A percentile compares a stretch with the other conserved stretches of the same genome.
phyloP scores from a whole-genome alignment of 371 early-diverging fungal species.

The Rhizopus delemar region DNA sequence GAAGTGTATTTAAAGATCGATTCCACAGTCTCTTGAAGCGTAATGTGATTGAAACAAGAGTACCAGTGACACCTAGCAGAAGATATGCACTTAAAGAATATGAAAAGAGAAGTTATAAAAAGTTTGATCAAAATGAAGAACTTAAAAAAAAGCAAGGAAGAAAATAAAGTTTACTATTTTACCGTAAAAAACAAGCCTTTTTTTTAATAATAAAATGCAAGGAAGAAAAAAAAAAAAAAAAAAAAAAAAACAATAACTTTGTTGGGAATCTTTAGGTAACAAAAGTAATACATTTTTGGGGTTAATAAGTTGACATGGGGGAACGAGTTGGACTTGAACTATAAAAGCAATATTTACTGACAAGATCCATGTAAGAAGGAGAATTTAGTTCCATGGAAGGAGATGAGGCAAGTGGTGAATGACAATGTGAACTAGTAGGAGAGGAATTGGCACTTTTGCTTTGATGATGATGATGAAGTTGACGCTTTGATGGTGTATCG shows the following conservation, averaged over 20 bases:
- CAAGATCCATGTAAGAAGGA: conserved; percentile 44
- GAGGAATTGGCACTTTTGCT: neutral
- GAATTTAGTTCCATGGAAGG: conserved; percentile 30
- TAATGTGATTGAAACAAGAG: conserved; percentile 83
- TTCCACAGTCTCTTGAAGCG: conserved; percentile 84
- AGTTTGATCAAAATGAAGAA: conserved; percentile 33
- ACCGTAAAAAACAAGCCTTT: too few relatives aligned
- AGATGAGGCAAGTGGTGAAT: conserved; percentile 25
- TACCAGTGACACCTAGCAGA: conserved; percentile 49
- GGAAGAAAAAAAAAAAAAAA: too few relatives aligned
- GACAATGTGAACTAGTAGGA: conserved; percentile 15
- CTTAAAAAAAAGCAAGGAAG: conserved; percentile 20
- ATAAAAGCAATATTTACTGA: conserved; percentile 58
- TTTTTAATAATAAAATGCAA: too few relatives aligned
- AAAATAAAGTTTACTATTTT: neutral
- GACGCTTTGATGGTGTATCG: conserved; percentile 4
- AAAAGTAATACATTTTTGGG: neutral
- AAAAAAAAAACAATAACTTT: too few relatives aligned
- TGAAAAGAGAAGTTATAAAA: conserved; percentile 59
- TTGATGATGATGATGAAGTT: conserved; percentile 8
- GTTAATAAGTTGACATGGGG: conserved; percentile 33
- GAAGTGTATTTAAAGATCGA: conserved; percentile 80
- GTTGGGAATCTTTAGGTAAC: too few relatives aligned
- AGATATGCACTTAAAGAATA: conserved; percentile 57
- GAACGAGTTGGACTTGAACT: conserved; percentile 37